Evolutionary conservation across 2,329 filamentous ascomycete species (phyloP).

Genomic region (Lomentospora prolificans): DNA sequence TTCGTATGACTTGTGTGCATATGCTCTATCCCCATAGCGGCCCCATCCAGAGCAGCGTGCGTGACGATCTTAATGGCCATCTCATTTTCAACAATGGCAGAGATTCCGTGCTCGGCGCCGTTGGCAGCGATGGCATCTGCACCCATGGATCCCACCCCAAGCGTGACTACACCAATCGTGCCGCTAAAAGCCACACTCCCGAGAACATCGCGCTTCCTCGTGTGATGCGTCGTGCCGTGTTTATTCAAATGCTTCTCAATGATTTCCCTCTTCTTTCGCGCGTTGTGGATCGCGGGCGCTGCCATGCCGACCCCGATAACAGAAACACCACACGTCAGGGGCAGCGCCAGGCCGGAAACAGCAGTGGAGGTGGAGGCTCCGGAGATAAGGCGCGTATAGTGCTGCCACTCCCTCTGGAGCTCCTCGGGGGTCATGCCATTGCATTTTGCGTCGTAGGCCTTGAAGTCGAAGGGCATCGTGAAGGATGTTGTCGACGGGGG

Average conservation of each 20-base stretch:
- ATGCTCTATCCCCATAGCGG: slow-evolving; percentile 25
- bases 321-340: slow-evolving; percentile 27
- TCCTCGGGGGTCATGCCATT: slow-evolving; percentile 23
- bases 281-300: slow-evolving; percentile 30
- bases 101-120: slow-evolving; percentile 24
- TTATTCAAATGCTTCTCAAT: slow-evolving; percentile 27
- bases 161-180: slow-evolving; percentile 24
- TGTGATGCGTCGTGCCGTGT: slow-evolving; percentile 23
- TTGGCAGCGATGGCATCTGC: slow-evolving; percentile 25
- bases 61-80: slow-evolving; percentile 23
- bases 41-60: slow-evolving; percentile 26
- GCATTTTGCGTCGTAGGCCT: slow-evolving; percentile 29
- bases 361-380: slow-evolving; percentile 30
- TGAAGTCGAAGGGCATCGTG: slow-evolving; percentile 30
- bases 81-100: slow-evolving; percentile 20
- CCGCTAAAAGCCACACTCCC: slow-evolving; percentile 28
- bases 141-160: slow-evolving; percentile 24
- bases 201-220: slow-evolving; percentile 30
- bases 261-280: slow-evolving; percentile 30
- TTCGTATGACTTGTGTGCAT: slow-evolving; percentile 23
- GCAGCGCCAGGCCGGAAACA: slow-evolving; percentile 26
- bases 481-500: neutral
- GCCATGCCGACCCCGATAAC: slow-evolving; percentile 27
- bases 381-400: slow-evolving; percentile 30
- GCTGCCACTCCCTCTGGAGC: slow-evolving; percentile 30